Evolutionary conservation across 164 flowering plant genomes (phyloP), one percentile per base, ranked within the genome.

Genomic region (Malania oleifera): DNA sequence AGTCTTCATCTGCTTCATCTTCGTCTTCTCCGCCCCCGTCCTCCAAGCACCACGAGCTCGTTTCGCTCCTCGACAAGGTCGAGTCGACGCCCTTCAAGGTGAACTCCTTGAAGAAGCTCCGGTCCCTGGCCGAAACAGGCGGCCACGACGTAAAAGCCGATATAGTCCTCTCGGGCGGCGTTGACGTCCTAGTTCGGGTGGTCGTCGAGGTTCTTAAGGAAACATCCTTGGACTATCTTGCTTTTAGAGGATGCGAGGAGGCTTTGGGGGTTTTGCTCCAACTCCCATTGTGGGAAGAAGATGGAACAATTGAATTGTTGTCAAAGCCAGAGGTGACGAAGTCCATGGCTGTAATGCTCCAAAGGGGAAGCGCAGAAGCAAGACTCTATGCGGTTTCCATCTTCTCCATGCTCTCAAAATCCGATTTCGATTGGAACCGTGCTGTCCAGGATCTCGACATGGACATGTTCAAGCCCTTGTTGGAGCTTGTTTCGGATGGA

Each of bases 201-300:
- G 27, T 84, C 7, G 59, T 57, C 3, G 81, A 80, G 52, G 48
- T 60, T 38, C 49, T 72, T 0, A 3, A 53, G 0, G 90, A 79
- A 5, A 43, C n/a, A n/a, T n/a, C n/a, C 15, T 61, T 57, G 0
- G 87, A 84, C 73, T 84, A 79, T 31, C 29, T 47, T 2, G 19
- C 76, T 1, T 82, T 82, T 44, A 71, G 78, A 40, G 82, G 85
- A 17, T 80, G 82, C 44, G 95, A 87, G 50, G 90, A 84, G 64
- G 89, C 85, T 15, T 11, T 87, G 12, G 77, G 71, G 1, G 56
- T 84, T 18, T 50, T 86, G 1, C 57, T 75, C 28, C 64, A 59
- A 19, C 72, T 86, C 23, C 71, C 73, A 0, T 28, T 71, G 0
- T 61, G 73, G 0, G 68, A 66, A 3, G 78, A 67, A 1, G 73